A percentile compares a stretch with the other conserved stretches of the same genome.
Evolutionary conservation across 192 early-diverging fungal genomes (phyloP).

Genomic region (Neocallimastix lanati): DNA sequence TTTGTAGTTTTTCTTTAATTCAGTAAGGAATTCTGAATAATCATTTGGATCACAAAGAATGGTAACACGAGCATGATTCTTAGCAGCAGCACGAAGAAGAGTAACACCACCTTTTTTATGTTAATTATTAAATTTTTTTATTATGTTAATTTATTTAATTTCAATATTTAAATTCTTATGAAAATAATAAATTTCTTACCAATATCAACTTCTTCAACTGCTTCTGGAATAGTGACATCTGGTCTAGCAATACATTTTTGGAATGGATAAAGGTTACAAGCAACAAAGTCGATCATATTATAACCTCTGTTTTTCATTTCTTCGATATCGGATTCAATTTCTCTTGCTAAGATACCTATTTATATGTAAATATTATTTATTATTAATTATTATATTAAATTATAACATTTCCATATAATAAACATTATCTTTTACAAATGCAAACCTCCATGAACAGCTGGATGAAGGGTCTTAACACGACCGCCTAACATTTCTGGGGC

Average conservation of each 20-base stretch:
- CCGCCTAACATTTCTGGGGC: constrained; percentile 98
- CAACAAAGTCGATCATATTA: constrained; percentile 81
- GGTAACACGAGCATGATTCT: constrained; percentile 91
- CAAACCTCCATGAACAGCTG: constrained; percentile 84
- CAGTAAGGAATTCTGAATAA: constrained; percentile 52
- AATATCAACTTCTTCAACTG: constrained; percentile 97
- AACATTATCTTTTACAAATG: too few species aligned
- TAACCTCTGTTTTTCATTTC: constrained; percentile 78
- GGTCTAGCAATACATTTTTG: constrained; percentile 76
- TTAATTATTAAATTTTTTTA: neutral
- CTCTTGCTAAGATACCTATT: constrained; percentile 71
- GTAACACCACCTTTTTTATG: constrained; percentile 82
- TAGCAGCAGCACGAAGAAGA: constrained; percentile 90
- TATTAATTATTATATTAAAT: too few species aligned
- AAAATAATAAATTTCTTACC: constrained; percentile 19
- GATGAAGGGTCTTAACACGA: constrained; percentile 96
- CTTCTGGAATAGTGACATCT: constrained; percentile 77
- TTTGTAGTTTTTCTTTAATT: neutral
- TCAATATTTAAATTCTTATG: neutral
- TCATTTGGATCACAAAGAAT: constrained; percentile 85
- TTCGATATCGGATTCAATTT: constrained; percentile 59
- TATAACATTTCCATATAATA: too few species aligned
- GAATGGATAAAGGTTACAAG: constrained; percentile 98
- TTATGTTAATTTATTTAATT: neutral
- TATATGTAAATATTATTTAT: too few species aligned